phyloP scores from a whole-genome alignment of 2,329 filamentous ascomycete species.

The Rhynchosporium secalis region DNA sequence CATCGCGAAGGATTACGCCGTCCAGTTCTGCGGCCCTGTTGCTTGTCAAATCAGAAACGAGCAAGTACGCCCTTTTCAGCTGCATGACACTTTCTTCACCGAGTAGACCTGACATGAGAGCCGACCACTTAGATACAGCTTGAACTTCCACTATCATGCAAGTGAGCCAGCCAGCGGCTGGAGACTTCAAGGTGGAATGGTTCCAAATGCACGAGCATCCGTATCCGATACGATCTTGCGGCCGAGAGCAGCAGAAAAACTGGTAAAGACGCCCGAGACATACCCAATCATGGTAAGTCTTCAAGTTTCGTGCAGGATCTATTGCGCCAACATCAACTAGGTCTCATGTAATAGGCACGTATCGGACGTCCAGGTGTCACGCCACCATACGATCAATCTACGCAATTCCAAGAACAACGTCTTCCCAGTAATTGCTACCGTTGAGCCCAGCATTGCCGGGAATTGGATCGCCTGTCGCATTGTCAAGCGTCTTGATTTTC shows the following conservation, averaged over 20 bases:
- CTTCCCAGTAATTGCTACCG: not conserved
- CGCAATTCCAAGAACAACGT: not conserved
- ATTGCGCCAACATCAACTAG: not conserved
- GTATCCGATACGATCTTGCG: not conserved
- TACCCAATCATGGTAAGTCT: not conserved
- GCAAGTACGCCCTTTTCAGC: not conserved
- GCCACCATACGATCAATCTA: not conserved
- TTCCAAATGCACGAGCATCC: not conserved
- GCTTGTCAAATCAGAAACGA: not conserved
- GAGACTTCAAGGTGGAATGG: not conserved
- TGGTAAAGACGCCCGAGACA: not conserved
- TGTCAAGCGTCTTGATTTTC: not conserved
- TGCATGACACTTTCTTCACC: not conserved
- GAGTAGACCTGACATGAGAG: not conserved
- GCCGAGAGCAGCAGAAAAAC: not conserved
- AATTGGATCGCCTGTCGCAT: not conserved
- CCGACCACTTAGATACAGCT: not conserved
- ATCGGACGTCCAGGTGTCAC: not conserved
- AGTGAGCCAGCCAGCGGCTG: not conserved
- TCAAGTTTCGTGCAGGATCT: not conserved
- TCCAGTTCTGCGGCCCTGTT: not conserved
- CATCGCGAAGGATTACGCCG: not conserved
- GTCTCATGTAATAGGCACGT: not conserved
- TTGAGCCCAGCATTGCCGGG: not conserved
- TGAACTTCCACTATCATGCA: not conserved